Percentiles rank a stretch among this genome's conserved stretches.
These are phyloP conservation scores for Aspergillus sp. DNA, from an alignment of 2,329 filamentous ascomycete species.

Conservation along the genomic window DNA sequence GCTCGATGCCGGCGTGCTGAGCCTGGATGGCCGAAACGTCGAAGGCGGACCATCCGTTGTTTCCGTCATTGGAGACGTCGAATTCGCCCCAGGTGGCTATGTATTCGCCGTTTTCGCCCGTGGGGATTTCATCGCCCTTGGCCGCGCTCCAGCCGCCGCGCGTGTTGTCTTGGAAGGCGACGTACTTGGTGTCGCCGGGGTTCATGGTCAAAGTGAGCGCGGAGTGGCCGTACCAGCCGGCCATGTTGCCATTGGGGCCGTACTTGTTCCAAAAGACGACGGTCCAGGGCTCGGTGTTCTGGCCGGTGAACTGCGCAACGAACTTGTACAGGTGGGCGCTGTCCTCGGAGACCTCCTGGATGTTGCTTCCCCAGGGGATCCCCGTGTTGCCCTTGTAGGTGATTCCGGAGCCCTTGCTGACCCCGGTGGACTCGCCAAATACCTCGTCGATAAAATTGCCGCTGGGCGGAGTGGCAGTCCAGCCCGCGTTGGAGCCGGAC, in stretches of 20 bases:
- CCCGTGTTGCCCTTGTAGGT: slow-evolving; percentile 32
- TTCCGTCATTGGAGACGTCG: slow-evolving; percentile 21
- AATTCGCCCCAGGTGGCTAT: slow-evolving; percentile 28
- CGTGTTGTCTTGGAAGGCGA: slow-evolving; percentile 28
- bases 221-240: slow-evolving; percentile 27
- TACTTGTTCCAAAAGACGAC: slow-evolving; percentile 34
- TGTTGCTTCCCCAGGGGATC: slow-evolving; percentile 32
- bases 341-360: slow-evolving; percentile 24
- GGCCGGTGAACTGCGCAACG: slow-evolving; percentile 25
- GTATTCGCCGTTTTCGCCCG: slow-evolving; percentile 17
- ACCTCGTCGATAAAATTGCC: slow-evolving; percentile 20
- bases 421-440: slow-evolving; percentile 23
- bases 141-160: slow-evolving; percentile 27
- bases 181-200: slow-evolving; percentile 27
- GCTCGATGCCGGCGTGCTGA: slow-evolving; percentile 18
- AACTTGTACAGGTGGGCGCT: slow-evolving; percentile 27
- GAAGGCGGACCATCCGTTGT: slow-evolving; percentile 24
- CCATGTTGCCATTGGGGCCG: slow-evolving; percentile 22
- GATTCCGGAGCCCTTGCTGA: slow-evolving; percentile 14
- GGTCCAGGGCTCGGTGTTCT: slow-evolving; percentile 23
- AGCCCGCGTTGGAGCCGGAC: slow-evolving; percentile 7
- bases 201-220: slow-evolving; percentile 23
- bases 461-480: slow-evolving; percentile 14
- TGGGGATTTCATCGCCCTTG: slow-evolving; percentile 16
- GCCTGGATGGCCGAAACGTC: slow-evolving; percentile 28